phyloP scores from a whole-genome alignment of 2,329 filamentous ascomycete species.

The Chrysoporthe puriensis region DNA sequence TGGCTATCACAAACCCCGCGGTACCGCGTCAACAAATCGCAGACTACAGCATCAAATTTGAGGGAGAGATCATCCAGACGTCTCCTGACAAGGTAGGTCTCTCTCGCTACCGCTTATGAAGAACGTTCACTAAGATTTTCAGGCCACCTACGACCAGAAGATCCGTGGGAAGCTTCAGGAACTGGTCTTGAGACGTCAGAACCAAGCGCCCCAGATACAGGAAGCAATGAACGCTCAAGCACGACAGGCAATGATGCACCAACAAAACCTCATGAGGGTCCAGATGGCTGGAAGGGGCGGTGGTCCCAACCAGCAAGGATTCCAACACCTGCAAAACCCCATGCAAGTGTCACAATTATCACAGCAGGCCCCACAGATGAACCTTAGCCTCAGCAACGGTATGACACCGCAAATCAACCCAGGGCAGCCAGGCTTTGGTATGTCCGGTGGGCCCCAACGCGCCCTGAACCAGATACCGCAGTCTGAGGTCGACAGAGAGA shows the following conservation, averaged over 20 bases:
- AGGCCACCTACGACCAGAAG: slow-evolving; percentile 56
- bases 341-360: slow-evolving; percentile 60
- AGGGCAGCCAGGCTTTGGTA: slow-evolving; percentile 44
- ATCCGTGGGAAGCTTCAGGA: slow-evolving; percentile 52
- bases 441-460: slow-evolving; percentile 42
- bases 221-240: slow-evolving; percentile 46
- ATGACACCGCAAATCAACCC: slow-evolving; percentile 47
- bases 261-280: slow-evolving; percentile 46
- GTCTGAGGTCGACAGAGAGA: slow-evolving; percentile 48
- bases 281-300: slow-evolving; percentile 55
- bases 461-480: slow-evolving; percentile 45
- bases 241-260: slow-evolving; percentile 29
- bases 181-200: slow-evolving; percentile 54
- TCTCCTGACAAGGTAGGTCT: slow-evolving; percentile 52
- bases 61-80: slow-evolving; percentile 51
- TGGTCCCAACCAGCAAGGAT: slow-evolving; percentile 54
- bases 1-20: slow-evolving; percentile 50
- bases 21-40: slow-evolving; percentile 41
- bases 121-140: slow-evolving; percentile 31
- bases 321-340: slow-evolving; percentile 61
- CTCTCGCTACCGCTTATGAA: not conserved
- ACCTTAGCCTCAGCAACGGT: slow-evolving; percentile 47
- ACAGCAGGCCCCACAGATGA: slow-evolving; percentile 46
- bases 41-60: slow-evolving; percentile 48
- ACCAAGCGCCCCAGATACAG: slow-evolving; percentile 53